A percentile compares a stretch with the other conserved stretches of the same genome.
Evolutionary conservation across 2,329 filamentous ascomycete species (phyloP).

Genomic region (Boeremia lycopersici): DNA sequence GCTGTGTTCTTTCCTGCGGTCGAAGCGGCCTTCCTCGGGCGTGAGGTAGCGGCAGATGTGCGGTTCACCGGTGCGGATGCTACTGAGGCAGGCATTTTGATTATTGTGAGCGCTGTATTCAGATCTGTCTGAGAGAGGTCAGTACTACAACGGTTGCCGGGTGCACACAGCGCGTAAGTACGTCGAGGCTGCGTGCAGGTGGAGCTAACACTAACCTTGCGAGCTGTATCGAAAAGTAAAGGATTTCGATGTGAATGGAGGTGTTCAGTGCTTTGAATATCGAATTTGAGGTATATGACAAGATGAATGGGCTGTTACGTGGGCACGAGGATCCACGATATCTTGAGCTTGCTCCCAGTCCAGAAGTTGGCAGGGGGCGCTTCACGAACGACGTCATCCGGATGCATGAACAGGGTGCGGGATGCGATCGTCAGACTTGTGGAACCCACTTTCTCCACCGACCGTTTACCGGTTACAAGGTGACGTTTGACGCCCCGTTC

Average conservation of each 20-base stretch:
- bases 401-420: slow-evolving; percentile 27
- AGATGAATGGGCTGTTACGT: slow-evolving; percentile 18
- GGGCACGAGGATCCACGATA: slow-evolving; percentile 23
- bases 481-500: slow-evolving; percentile 20
- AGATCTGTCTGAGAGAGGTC: background rate
- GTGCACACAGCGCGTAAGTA: slow-evolving; percentile 22
- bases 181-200: slow-evolving; percentile 7
- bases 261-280: background rate
- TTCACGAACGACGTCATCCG: slow-evolving; percentile 45
- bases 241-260: slow-evolving; percentile 1
- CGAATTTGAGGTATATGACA: slow-evolving; percentile 7
- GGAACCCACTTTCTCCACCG: slow-evolving; percentile 34
- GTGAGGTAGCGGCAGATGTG: slow-evolving; percentile 38
- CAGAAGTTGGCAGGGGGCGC: slow-evolving; percentile 40
- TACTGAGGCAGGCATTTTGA: slow-evolving; percentile 44
- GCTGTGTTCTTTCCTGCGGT: slow-evolving; percentile 22
- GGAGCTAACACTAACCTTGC: slow-evolving; percentile 23
- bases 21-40: slow-evolving; percentile 36
- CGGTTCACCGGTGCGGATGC: slow-evolving; percentile 43
- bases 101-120: background rate
- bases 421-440: slow-evolving; percentile 25
- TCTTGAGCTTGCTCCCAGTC: slow-evolving; percentile 29
- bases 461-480: slow-evolving; percentile 10
- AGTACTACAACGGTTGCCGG: slow-evolving; percentile 19
- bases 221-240: background rate